These are phyloP conservation scores for Tieghemostelium lacteum DNA, from an alignment of 78 protist species.

Conservation along the genomic window DNA sequence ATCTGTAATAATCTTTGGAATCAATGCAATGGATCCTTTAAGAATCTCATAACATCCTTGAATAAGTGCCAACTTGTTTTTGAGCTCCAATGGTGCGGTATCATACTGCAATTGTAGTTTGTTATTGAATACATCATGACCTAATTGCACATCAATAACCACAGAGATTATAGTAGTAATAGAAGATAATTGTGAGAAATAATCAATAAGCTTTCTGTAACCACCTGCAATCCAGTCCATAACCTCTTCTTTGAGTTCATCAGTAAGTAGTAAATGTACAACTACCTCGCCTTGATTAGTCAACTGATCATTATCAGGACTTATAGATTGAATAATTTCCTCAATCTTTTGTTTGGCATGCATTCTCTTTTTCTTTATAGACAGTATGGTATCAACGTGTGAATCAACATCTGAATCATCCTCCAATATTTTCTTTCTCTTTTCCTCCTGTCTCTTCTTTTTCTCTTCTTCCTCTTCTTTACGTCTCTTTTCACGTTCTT, in stretches of 20 bases:
- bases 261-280: slow-evolving; percentile 19
- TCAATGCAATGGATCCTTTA: slow-evolving; percentile 27
- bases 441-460: slow-evolving; percentile 21
- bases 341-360: slow-evolving; percentile 19
- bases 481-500: slow-evolving; percentile 29
- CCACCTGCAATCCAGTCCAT: slow-evolving; percentile 38
- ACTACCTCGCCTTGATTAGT: background rate
- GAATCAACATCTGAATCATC: slow-evolving; percentile 47
- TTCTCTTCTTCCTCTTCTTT: slow-evolving; percentile 65
- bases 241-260: slow-evolving; percentile 64
- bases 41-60: slow-evolving; percentile 51
- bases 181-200: slow-evolving; percentile 24
- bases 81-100: slow-evolving; percentile 37
- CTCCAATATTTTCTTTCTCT: slow-evolving; percentile 31
- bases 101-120: slow-evolving; percentile 4
- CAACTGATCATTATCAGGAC: slow-evolving; percentile 29
- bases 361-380: slow-evolving; percentile 36
- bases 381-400: slow-evolving; percentile 44
- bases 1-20: slow-evolving; percentile 32
- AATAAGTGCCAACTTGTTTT: slow-evolving; percentile 27
- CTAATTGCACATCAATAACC: slow-evolving; percentile 26
- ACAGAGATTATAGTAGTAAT: slow-evolving; percentile 27
- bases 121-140: background rate
- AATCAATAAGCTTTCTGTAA: slow-evolving; percentile 42
- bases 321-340: background rate